Evolutionary conservation across 495 filamentous ascomycete genomes (phyloP).

Genomic region (Podospora bellae-mahoneyi): DNA sequence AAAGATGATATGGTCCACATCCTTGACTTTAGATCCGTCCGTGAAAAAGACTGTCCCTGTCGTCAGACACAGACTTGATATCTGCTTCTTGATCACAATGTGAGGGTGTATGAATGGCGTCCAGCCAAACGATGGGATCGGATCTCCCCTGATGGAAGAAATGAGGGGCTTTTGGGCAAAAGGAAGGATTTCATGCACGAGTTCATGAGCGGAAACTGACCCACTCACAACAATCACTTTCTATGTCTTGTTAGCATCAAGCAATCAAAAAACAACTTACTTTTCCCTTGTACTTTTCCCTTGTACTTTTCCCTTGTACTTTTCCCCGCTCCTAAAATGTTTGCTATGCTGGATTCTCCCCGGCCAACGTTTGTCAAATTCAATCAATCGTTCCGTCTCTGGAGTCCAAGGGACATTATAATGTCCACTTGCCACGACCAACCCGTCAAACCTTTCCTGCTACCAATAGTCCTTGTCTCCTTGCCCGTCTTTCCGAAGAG

Average conservation of each 20-base stretch:
- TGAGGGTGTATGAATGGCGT: slow-evolving; percentile 50
- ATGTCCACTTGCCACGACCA: slow-evolving; percentile 35
- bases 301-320: slow-evolving; percentile 47
- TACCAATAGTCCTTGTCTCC: slow-evolving; percentile 41
- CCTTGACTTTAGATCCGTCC: slow-evolving; percentile 47
- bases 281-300: slow-evolving; percentile 44
- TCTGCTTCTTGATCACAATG: slow-evolving; percentile 46
- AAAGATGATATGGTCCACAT: slow-evolving; percentile 57
- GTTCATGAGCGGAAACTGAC: slow-evolving; percentile 35
- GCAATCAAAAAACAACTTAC: slow-evolving; percentile 12
- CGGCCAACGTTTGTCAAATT: slow-evolving; percentile 32
- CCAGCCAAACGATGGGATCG: slow-evolving; percentile 37
- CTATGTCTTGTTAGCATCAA: slow-evolving; percentile 17
- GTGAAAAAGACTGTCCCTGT: slow-evolving; percentile 46
- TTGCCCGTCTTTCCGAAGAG: slow-evolving; percentile 34
- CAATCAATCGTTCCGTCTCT: slow-evolving; percentile 29
- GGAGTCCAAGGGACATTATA: slow-evolving; percentile 39
- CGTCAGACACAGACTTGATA: slow-evolving; percentile 31
- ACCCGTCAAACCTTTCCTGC: slow-evolving; percentile 35
- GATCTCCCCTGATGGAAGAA: slow-evolving; percentile 30
- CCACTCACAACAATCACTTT: slow-evolving; percentile 34
- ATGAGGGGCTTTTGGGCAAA: slow-evolving; percentile 30
- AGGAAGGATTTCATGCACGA: slow-evolving; percentile 34
- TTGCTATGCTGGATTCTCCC: slow-evolving; percentile 37
- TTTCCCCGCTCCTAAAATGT: slow-evolving; percentile 30